phyloP scores from a whole-genome alignment of 2,329 filamentous ascomycete species.

The Diplodia sapinea region DNA sequence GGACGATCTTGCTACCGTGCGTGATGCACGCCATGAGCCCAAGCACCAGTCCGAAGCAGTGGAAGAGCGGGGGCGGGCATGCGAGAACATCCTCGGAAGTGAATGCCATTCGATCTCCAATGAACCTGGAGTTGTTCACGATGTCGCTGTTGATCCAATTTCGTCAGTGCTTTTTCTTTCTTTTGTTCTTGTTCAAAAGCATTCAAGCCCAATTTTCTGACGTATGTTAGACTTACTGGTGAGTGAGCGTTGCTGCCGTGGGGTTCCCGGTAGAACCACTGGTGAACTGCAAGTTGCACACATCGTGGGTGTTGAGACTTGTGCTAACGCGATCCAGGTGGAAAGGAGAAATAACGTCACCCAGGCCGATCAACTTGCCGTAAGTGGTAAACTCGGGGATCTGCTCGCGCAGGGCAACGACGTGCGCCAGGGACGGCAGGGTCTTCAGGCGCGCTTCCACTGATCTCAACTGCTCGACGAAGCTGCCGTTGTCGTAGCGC shows the following conservation, averaged over 20 bases:
- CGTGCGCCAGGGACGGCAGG: slow-evolving; percentile 37
- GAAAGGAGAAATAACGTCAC: slow-evolving; percentile 38
- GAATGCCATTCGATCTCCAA: slow-evolving; percentile 74
- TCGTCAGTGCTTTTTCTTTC: not conserved
- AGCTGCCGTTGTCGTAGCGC: slow-evolving; percentile 64
- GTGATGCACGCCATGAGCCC: slow-evolving; percentile 75
- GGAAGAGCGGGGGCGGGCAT: slow-evolving; percentile 83
- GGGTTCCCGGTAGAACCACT: slow-evolving; percentile 48
- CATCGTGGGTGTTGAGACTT: slow-evolving; percentile 33
- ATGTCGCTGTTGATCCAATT: slow-evolving; percentile 41
- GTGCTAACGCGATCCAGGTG: slow-evolving; percentile 28
- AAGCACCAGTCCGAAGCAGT: slow-evolving; percentile 82
- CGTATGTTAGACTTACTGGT: slow-evolving; percentile 39
- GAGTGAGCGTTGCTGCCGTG: slow-evolving; percentile 49
- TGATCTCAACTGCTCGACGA: slow-evolving; percentile 54
- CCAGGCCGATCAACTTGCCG: slow-evolving; percentile 57
- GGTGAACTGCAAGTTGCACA: slow-evolving; percentile 48
- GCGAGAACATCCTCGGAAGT: slow-evolving; percentile 69
- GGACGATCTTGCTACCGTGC: slow-evolving; percentile 77
- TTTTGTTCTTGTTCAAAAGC: not conserved
- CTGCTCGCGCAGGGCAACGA: slow-evolving; percentile 43
- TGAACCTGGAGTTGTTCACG: slow-evolving; percentile 50
- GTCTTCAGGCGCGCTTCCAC: slow-evolving; percentile 35
- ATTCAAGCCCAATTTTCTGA: no score
- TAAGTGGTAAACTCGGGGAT: slow-evolving; percentile 63